Evolutionary conservation across 2,329 filamentous ascomycete genomes (phyloP).

Genomic region (Ophiognomonia clavigignenti-juglandacearum): DNA sequence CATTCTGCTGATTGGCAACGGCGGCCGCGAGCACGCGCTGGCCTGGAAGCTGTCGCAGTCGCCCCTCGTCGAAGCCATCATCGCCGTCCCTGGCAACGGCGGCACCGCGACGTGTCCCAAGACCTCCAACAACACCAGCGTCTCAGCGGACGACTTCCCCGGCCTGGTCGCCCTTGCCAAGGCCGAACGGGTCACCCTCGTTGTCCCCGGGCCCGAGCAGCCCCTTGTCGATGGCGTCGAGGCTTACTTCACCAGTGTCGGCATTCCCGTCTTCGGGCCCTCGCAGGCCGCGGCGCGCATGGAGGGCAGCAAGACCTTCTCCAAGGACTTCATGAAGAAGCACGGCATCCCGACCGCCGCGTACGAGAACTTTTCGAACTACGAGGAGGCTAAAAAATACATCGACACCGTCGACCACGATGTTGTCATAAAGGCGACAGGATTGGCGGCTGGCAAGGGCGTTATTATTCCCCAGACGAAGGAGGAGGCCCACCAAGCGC

Average conservation of each 20-base stretch:
- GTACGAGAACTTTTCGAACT: conserved; percentile 84
- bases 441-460: conserved; percentile 90
- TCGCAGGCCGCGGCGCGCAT: conserved; percentile 78
- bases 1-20: conserved; percentile 86
- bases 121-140: conserved; percentile 63
- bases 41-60: conserved; percentile 93
- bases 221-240: conserved; percentile 91
- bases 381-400: conserved; percentile 67
- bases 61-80: conserved; percentile 69
- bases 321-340: conserved; percentile 95
- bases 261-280: conserved; percentile 82
- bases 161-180: conserved; percentile 71
- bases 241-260: conserved; percentile 69
- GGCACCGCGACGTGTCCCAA: conserved; percentile 71
- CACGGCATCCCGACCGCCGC: conserved; percentile 85
- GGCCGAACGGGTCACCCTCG: conserved; percentile 69
- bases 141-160: conserved; percentile 73
- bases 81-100: conserved; percentile 74
- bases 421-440: conserved; percentile 90
- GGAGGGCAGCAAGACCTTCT: conserved; percentile 96
- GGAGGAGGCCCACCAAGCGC: conserved; percentile 73
- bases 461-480: conserved; percentile 83
- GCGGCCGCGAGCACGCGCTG: conserved; percentile 88
- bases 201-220: conserved; percentile 86
- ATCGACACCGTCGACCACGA: conserved; percentile 65